Conservation (phyloP, 139 green algal genomes). For the Volvox africanus region DNA sequence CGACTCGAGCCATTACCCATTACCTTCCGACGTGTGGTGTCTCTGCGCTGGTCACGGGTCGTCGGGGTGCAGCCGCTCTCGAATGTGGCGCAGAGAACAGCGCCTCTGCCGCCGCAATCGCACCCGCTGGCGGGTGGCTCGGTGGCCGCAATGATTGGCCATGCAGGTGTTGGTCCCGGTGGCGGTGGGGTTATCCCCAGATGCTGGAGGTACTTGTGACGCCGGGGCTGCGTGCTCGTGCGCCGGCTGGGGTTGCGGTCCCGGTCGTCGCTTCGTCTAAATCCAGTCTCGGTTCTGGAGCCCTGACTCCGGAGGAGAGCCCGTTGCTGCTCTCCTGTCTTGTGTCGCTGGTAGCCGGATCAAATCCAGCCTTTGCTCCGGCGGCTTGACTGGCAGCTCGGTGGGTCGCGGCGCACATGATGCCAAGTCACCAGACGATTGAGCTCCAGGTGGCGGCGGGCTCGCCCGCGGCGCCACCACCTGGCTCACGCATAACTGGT, state of each 20-base stretch:
- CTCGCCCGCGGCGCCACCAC: neutral
- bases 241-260: neutral
- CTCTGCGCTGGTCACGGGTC: slow-evolving; percentile 41
- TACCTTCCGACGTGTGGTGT: too few species aligned
- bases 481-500: slow-evolving; percentile 63
- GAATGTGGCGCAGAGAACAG: slow-evolving; percentile 65
- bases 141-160: neutral
- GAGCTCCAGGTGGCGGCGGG: slow-evolving; percentile 77
- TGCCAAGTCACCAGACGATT: slow-evolving; percentile 73
- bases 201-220: slow-evolving; percentile 83
- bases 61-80: slow-evolving; percentile 77
- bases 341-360: slow-evolving; percentile 50
- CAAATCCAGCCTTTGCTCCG: slow-evolving; percentile 70
- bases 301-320: slow-evolving; percentile 22
- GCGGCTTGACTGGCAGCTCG: slow-evolving; percentile 69
- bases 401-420: slow-evolving; percentile 80
- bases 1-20: too few species aligned
- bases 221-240: slow-evolving; percentile 52
- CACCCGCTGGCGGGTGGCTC: slow-evolving; percentile 74
- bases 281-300: neutral
- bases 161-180: neutral
- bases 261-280: neutral
- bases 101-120: slow-evolving; percentile 73
- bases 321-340: slow-evolving; percentile 64
- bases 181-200: slow-evolving; percentile 53